phyloP scores from a whole-genome alignment of 108 stramenopile species.

The Mayamaea pseudoterrestris region DNA sequence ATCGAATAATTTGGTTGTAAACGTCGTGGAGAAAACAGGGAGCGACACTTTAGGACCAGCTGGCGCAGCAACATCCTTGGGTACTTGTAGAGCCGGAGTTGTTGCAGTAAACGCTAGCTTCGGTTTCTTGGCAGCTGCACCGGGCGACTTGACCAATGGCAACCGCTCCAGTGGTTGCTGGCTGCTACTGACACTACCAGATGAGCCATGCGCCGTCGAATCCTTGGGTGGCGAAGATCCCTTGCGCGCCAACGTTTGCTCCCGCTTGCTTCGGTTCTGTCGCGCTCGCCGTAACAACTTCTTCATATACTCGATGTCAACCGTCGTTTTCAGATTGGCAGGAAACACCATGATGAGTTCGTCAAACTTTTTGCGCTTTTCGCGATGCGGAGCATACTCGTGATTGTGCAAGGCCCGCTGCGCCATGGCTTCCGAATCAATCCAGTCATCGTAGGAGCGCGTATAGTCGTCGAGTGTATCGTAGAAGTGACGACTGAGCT shows the following conservation, averaged over 20 bases:
- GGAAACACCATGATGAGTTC: conserved; percentile 53
- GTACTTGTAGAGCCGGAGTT: no score
- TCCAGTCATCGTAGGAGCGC: conserved; percentile 58
- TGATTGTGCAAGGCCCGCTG: conserved; percentile 14
- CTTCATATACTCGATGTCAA: conserved; percentile 48
- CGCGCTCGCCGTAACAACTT: conserved; percentile 49
- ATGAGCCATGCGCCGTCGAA: neutral
- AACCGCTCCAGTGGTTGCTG: conserved; percentile 1
- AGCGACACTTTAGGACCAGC: neutral
- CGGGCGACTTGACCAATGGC: neutral
- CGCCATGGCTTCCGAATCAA: conserved; percentile 34
- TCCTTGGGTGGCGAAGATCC: conserved; percentile 1
- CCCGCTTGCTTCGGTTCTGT: conserved; percentile 46
- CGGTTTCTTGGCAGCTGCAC: neutral
- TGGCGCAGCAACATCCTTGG: no score
- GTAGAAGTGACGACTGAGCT: conserved; percentile 44
- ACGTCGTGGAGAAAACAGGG: neutral
- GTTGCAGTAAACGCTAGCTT: no score
- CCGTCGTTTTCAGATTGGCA: conserved; percentile 42
- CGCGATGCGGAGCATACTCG: conserved; percentile 34
- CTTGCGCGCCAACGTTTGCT: conserved; percentile 1
- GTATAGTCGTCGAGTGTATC: conserved; percentile 40
- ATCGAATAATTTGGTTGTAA: neutral
- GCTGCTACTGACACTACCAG: conserved; percentile 1
- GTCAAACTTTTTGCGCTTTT: conserved; percentile 64